phyloP scores from a whole-genome alignment of 345 rosid genomes.

The Litchi chinensis region DNA sequence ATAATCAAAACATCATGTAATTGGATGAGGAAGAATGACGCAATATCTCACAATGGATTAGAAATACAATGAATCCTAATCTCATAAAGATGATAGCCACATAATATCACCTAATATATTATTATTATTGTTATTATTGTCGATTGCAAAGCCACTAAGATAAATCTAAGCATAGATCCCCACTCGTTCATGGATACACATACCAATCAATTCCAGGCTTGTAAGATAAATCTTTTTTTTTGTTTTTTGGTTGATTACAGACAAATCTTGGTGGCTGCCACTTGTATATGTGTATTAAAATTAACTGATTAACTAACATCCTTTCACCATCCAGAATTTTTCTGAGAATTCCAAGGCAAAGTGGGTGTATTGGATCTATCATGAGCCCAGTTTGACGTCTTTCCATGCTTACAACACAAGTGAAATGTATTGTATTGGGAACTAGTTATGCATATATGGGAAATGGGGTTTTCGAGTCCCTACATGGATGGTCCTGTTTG shows the following conservation, averaged over 20 bases:
- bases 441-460: neutral
- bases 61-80: too few relatives aligned
- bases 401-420: neutral
- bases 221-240: too few relatives aligned
- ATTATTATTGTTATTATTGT: too few relatives aligned
- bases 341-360: neutral
- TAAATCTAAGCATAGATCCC: neutral
- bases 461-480: neutral
- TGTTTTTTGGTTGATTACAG: neutral
- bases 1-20: too few relatives aligned
- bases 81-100: too few relatives aligned
- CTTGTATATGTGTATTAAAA: neutral
- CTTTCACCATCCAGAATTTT: neutral
- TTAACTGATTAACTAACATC: neutral
- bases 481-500: neutral
- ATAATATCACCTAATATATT: too few relatives aligned
- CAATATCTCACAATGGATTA: too few relatives aligned
- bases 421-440: neutral
- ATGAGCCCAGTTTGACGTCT: neutral
- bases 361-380: constrained; percentile 15
- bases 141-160: neutral
- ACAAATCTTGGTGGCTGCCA: neutral
- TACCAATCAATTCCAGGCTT: too few relatives aligned
- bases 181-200: neutral
- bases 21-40: too few relatives aligned